Evolutionary conservation across 1,284 basidiomycete genomes (phyloP).

Genomic region (Ganoderma leucocontextum): DNA sequence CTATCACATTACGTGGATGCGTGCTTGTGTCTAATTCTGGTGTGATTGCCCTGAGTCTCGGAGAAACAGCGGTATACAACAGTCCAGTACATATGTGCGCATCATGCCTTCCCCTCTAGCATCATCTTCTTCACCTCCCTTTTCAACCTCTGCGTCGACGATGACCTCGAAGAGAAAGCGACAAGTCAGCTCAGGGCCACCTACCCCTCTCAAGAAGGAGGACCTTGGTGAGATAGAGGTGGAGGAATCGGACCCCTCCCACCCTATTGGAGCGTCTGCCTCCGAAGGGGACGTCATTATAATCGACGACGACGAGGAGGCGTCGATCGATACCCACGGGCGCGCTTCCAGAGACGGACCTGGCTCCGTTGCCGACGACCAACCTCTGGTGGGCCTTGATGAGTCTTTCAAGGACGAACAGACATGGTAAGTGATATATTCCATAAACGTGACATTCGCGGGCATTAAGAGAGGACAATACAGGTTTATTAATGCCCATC

Average conservation of each 20-base stretch:
- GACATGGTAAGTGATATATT: not conserved
- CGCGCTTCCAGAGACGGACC: too few relatives aligned
- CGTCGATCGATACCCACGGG: too few relatives aligned
- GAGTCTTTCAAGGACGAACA: not conserved
- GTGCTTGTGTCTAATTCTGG: too few relatives aligned
- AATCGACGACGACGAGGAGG: not conserved
- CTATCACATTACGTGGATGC: too few relatives aligned
- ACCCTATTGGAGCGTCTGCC: too few relatives aligned
- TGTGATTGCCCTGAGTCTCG: too few relatives aligned
- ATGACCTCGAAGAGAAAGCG: not conserved
- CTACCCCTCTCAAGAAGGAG: not conserved
- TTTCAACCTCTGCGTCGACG: not conserved
- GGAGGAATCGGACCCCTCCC: too few relatives aligned
- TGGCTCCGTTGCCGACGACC: not conserved
- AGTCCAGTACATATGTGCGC: too few relatives aligned
- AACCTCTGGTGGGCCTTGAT: not conserved
- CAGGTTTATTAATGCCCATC: not conserved
- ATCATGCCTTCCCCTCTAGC: not conserved
- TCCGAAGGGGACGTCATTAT: not conserved
- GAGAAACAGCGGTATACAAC: too few relatives aligned
- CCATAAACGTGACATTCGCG: not conserved
- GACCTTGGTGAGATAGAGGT: not conserved
- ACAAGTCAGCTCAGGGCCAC: not conserved
- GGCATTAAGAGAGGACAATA: not conserved
- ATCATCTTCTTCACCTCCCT: too few relatives aligned